Base-by-base conservation (phyloP, 768 basidiomycete species). In the Glaciozyma martinii region DNA sequence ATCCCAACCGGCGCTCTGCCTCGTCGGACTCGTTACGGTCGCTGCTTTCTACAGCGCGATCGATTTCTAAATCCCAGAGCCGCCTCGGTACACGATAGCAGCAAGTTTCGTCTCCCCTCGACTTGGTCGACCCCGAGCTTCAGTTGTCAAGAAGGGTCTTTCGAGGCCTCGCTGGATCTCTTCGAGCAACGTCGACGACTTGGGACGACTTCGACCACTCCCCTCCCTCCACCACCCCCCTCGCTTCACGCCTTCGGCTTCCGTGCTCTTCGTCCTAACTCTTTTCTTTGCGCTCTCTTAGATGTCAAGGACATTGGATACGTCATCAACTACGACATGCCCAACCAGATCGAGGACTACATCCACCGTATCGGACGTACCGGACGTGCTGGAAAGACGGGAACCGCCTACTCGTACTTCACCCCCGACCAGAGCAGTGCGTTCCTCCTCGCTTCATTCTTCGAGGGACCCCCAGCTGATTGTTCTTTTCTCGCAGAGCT, bases 221-320 rank as follows among this genome's bases (percentile, higher is more conserved):
- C 37, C 37, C 37, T 40, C 37, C 37, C 37, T 7, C 46, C 21
- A 47, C 46, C 19, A 47, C 21, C 42, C 42, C 18, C 42, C 46
- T 47, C 46, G 21, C 46, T n/a, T n/a, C 46, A 23, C 13, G 19
- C n/a, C 46, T 19, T 47, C 46, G 46, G 21, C 46, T 21, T n/a
- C 46, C 46, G 21, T 47, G 19, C 21, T 19, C n/a, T 12, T 47
- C n/a, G 19, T 47, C 6, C 19, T 47, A 19, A n/a, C n/a, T 5
- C 44, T 18, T 23, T 46, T n/a, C 10, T 15, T n/a, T 47, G 21
- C 46, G 19, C 46, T n/a, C 10, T 7, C n/a, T n/a, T n/a, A 47
- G 46, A 47, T 47, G 93, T 98, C 79, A 97, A 98, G 87, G 93
- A 98, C 80, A 92, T 98, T 72, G 87, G 89, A 73, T 97, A 92